Percentiles rank a stretch among this genome's conserved stretches.
These are phyloP conservation scores for Fusarium xylarioides DNA, from an alignment of 2,329 filamentous ascomycete species.

Conservation along the genomic window DNA sequence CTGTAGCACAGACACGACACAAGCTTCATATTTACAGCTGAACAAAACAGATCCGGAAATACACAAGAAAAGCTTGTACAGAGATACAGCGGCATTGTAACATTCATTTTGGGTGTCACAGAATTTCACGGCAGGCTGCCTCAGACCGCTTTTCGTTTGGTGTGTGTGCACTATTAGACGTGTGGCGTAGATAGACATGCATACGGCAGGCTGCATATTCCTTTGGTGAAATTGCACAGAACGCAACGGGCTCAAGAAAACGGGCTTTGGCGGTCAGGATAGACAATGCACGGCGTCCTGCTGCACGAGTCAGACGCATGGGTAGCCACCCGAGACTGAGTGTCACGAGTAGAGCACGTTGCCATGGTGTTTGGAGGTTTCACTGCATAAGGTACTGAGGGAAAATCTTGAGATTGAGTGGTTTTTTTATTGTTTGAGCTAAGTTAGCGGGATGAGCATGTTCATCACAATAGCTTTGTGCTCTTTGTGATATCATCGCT, in stretches of 20 bases:
- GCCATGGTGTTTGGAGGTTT: not conserved
- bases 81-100: not conserved
- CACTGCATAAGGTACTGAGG: not conserved
- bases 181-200: conserved; percentile 17
- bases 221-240: not conserved
- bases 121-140: not conserved
- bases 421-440: not conserved
- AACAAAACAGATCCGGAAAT: not conserved
- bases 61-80: not conserved
- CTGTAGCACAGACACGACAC: conserved; percentile 19
- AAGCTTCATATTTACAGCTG: conserved; percentile 18
- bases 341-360: conserved; percentile 36
- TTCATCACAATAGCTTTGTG: not conserved
- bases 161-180: not conserved
- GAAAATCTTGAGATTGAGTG: not conserved
- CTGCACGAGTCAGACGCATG: conserved; percentile 25
- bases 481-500: not conserved
- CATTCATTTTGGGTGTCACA: not conserved
- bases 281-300: conserved; percentile 6
- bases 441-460: not conserved
- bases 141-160: not conserved
- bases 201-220: conserved; percentile 19
- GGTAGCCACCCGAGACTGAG: conserved; percentile 35
- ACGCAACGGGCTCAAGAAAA: not conserved
- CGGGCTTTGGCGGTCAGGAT: conserved; percentile 20